Conservation (phyloP, 495 filamentous ascomycete genomes). For the Annulohypoxylon moriforme region DNA sequence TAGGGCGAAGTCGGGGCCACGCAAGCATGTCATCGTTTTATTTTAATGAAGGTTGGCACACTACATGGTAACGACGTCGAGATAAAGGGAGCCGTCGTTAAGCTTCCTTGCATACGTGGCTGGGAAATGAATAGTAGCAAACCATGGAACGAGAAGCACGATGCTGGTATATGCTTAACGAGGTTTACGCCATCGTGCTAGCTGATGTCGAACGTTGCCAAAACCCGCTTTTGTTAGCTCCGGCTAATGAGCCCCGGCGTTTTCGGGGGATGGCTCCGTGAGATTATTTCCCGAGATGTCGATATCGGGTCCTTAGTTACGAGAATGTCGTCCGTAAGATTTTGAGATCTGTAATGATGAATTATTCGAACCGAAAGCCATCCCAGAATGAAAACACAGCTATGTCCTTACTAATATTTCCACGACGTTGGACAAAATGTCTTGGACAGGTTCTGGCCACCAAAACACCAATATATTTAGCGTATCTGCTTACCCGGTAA, state of each 20-base stretch:
- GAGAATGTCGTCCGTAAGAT: not conserved
- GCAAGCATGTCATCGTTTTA: conserved; percentile 27
- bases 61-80: not conserved
- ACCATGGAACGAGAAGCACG: conserved; percentile 12
- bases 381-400: not conserved
- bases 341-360: not conserved
- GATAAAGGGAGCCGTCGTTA: conserved; percentile 8
- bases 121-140: conserved; percentile 8
- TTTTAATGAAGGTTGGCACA: conserved; percentile 28
- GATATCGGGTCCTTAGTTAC: conserved; percentile 8
- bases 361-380: not conserved
- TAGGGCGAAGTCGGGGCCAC: conserved; percentile 2
- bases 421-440: not conserved
- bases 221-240: conserved; percentile 38
- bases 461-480: conserved; percentile 19
- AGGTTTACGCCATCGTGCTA: conserved; percentile 39
- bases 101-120: conserved; percentile 16
- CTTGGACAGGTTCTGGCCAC: conserved; percentile 19
- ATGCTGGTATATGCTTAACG: conserved; percentile 15
- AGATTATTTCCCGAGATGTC: conserved; percentile 13
- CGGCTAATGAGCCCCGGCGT: conserved; percentile 39
- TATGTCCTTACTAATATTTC: not conserved
- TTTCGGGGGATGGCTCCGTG: conserved; percentile 32
- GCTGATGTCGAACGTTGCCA: conserved; percentile 35
- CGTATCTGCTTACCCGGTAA: conserved; percentile 35